Evolutionary conservation across 108 stramenopile species (phyloP).

Genomic region (Cyclostephanos invisitatus): DNA sequence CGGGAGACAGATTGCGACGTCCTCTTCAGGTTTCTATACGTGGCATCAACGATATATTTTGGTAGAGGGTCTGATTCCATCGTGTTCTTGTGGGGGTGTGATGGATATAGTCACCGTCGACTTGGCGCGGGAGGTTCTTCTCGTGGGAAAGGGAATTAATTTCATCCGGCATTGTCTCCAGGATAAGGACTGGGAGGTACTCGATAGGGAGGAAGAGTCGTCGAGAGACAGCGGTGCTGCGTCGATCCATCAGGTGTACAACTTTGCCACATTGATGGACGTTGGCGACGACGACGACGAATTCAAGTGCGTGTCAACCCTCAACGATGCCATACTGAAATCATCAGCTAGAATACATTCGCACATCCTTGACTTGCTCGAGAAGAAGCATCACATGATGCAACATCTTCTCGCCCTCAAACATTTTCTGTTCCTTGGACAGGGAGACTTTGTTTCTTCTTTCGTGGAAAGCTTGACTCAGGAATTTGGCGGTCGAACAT

Average conservation of each 20-base stretch:
- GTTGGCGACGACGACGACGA: constrained; percentile 30
- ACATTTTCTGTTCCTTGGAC: constrained; percentile 92
- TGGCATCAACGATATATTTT: constrained; percentile 88
- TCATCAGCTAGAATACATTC: constrained; percentile 65
- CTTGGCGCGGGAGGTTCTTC: constrained; percentile 76
- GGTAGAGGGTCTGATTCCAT: constrained; percentile 64
- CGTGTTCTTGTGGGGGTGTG: constrained; percentile 34
- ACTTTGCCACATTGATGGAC: constrained; percentile 31
- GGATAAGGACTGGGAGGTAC: constrained; percentile 73
- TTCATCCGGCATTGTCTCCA: constrained; percentile 87
- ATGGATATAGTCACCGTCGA: constrained; percentile 68
- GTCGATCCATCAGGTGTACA: constrained; percentile 6
- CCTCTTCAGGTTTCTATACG: constrained; percentile 43
- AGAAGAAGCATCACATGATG: constrained; percentile 74
- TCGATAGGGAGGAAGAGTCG: constrained; percentile 28
- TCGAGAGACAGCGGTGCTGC: constrained; percentile 21
- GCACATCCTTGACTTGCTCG: constrained; percentile 73
- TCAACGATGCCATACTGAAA: constrained; percentile 54
- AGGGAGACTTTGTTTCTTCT: constrained; percentile 94
- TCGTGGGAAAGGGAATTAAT: constrained; percentile 94
- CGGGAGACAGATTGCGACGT: constrained; percentile 14
- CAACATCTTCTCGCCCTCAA: constrained; percentile 92
- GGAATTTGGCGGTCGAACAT: constrained; percentile 60
- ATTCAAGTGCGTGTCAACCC: constrained; percentile 33
- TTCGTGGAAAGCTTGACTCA: constrained; percentile 84